Base-by-base conservation (phyloP, 768 basidiomycete genomes). In the Leccinum subtestaceum region DNA sequence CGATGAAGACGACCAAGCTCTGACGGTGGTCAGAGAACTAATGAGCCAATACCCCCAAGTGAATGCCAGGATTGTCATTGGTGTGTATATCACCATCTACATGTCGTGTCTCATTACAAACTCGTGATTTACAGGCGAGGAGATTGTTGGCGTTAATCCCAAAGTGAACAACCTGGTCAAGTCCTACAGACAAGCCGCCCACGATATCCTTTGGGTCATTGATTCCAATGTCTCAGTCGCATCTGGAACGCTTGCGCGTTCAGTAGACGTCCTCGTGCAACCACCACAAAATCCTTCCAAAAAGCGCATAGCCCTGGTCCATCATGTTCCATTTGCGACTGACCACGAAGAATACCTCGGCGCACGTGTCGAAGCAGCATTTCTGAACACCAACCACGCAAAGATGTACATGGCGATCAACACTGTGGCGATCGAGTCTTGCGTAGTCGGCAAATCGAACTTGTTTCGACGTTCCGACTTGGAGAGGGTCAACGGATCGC, bases 401-500 rank as follows among this genome's bases (percentile, higher is more conserved):
- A 98, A 95, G 75, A 95, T 98, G 91, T 98, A 98, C 67, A 81
- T 98, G 54, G 95, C 94, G 10, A 93, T 98, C 70, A 95, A 96
- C 75, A 83, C 89, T 0, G 76, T 90, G 49, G 92, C 90, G 11
- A 75, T 95, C 46, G 96, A 97, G 56, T 96, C 95, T 1, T 99
- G 97, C 67, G 94, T 98, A 5, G 88, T 97, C 59, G 97, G 97
- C 62, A 99, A 99, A 76, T 96, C 94, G 43, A 95, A 94, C 71
- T 70, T 99, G 52, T 98, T 95, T 74, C 87, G 93, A 48, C 89
- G 92, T 49, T 92, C 92, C 29, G 93, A 96, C 72, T 71, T 98
- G 52, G 87, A 93, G 57, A 81, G 81, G 27, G 80, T 93, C 57
- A 85, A 87, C 61, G 89, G 84, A 17, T 82, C 85, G 1, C 72